Conservation (phyloP, 2,329 filamentous ascomycete species). For the Neoscytalidium dimidiatum region DNA sequence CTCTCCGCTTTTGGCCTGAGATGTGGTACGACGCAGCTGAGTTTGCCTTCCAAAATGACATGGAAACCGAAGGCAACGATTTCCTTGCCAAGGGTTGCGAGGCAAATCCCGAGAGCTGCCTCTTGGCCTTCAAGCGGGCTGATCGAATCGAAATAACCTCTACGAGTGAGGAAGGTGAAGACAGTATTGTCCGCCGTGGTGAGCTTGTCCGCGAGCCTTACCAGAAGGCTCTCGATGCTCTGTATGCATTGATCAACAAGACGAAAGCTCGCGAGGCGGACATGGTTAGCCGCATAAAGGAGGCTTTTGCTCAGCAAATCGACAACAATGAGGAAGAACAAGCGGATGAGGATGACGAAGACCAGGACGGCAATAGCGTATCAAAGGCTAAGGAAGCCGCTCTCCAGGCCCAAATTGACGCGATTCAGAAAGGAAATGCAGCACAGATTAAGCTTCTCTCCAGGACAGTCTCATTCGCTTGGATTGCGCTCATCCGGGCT, state of each 20-base stretch:
- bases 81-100: constrained; percentile 80
- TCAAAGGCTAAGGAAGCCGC: constrained; percentile 52
- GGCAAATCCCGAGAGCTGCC: constrained; percentile 90
- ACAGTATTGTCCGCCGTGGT: constrained; percentile 64
- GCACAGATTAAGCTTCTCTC: constrained; percentile 76
- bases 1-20: constrained; percentile 90
- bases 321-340: constrained; percentile 43
- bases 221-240: constrained; percentile 76
- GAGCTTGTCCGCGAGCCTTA: constrained; percentile 80
- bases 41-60: constrained; percentile 81
- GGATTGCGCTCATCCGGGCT: constrained; percentile 91
- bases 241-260: constrained; percentile 85
- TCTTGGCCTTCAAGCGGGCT: constrained; percentile 85
- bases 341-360: constrained; percentile 54
- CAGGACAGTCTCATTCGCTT: constrained; percentile 85
- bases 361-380: constrained; percentile 50
- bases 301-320: constrained; percentile 52
- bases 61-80: constrained; percentile 71
- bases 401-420: constrained; percentile 57
- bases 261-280: constrained; percentile 66
- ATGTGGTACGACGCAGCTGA: constrained; percentile 95
- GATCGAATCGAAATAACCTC: constrained; percentile 83
- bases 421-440: constrained; percentile 65
- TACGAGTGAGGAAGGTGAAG: constrained; percentile 74
- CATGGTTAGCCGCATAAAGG: constrained; percentile 56